Base-by-base conservation (phyloP, 495 filamentous ascomycete genomes). In the Staphylotrichum longicolle region DNA sequence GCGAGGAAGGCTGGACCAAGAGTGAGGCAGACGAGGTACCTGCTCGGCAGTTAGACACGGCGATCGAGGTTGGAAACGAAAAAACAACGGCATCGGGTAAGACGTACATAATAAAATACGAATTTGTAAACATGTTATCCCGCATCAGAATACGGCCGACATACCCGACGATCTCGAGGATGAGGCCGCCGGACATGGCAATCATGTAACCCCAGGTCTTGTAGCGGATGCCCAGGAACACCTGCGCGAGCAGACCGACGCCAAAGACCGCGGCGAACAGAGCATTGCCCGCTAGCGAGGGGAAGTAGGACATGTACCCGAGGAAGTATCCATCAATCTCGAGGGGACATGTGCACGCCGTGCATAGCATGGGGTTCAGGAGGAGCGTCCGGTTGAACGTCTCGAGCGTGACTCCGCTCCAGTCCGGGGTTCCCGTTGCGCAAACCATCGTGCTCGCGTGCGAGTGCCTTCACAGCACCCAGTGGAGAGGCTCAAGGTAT, bases 21-120 rank as follows among this genome's bases (percentile, higher is more conserved):
- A 32, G 68, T 68, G n/a, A 74, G 71, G 15, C 66, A 63, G 63
- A 75, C 74, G 58, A 76, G 68, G 15, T 66, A 72, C 20, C 72
- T 72, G 20, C 30, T 30, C 2, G 9, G 10, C 15, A 1, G 20
- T 5, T 27, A 14, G 14, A 7, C 14, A 32, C 4, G 3, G 3
- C 3, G 14, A 10, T 32, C 15, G 3, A 37, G 5, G 34, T 8
- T 44, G 14, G 54, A 15, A 30, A 8, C 3, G 12, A 14, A 15
- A 10, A 9, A 40, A 49, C 30, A 46, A 34, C 3, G 12, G 2
- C 20, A 27, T 1, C 20, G 11, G 27, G 35, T 0, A 7, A 32
- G 11, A 63, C 62, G 51, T 61, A 52, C 32, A 64, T 58, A 42
- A 66, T 61, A 27, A 66, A 66, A 39, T 57, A 56, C 6, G 50